Base-by-base conservation (phyloP, 1,284 basidiomycete genomes). In the Hortiboletus rubellus region DNA sequence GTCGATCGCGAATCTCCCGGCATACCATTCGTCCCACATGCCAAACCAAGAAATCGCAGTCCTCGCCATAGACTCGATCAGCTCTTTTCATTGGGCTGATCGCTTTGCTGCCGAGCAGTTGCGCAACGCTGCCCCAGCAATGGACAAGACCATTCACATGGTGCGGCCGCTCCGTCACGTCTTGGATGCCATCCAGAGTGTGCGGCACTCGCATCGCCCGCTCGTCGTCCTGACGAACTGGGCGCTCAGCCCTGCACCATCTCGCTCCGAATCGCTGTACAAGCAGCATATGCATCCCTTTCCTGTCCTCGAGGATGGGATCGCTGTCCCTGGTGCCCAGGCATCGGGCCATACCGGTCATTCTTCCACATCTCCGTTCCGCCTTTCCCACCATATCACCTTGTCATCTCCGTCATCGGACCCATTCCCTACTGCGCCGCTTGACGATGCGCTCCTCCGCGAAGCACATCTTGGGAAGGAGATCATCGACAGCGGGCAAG, bases 21-120 rank as follows among this genome's bases (percentile, higher is more conserved):
- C 68, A 6, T 87, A 87, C 64, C 83, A 86, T 62, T 67, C 73
- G 7, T 67, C 67, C 22, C 70, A 76, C 52, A 77, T 86, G 58
- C 74, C 80, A 33, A 68, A 79, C 48, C 70, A 75, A 45, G 83
- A 84, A 59, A 79, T 91, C 18, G 84, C 82, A 14, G 66, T 91
- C 51, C 68, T 91, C 30, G 84, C 82, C 15, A 74, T 94, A 42
- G 91, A 94, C 72, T 89, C 89, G 8, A 74, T 92, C 55, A 88
- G 86, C 68, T 70, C 88, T 0, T 91, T 89, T 68, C 84, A 89
- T 72, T 92, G 91, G 90, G 63, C 78, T 10, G 90, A 94, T 68
- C 83, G 87, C 40, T 86, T 84, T 67, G 75, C 77, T 41, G 69
- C 75, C 36, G 90, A 92, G 67, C 83, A 85, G 60, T 63, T 77